phyloP scores from a whole-genome alignment of 805 yeast species.

The Kodamaea jinghongensis region DNA sequence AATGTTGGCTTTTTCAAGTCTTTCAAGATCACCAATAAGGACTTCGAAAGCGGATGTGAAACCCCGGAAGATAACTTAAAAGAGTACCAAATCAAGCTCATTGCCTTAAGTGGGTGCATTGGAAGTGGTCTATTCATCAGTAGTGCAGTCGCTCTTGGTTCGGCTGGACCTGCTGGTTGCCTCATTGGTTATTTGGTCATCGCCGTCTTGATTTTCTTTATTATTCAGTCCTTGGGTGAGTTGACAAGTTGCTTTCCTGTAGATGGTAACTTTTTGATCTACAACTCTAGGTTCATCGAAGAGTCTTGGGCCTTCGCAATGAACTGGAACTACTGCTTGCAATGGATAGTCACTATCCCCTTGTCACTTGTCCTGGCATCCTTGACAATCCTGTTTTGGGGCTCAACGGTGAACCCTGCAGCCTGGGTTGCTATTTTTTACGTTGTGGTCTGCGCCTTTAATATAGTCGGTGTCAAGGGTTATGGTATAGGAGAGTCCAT shows the following conservation, averaged over 20 bases:
- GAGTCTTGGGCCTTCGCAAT: constrained; percentile 21
- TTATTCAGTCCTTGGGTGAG: constrained; percentile 33
- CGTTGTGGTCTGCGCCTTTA: constrained; percentile 22
- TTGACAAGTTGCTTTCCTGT: constrained; percentile 34
- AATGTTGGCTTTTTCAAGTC: constrained; percentile 2
- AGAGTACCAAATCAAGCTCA: constrained; percentile 14
- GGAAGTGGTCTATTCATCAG: constrained; percentile 25
- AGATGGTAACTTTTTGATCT: constrained; percentile 29
- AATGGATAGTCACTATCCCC: constrained; percentile 32
- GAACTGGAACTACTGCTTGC: constrained; percentile 22
- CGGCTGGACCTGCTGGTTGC: constrained; percentile 18
- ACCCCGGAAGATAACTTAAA: constrained; percentile 14
- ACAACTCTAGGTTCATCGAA: constrained; percentile 22
- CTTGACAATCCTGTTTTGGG: constrained; percentile 35
- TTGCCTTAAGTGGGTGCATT: constrained; percentile 19
- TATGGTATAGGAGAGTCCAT: constrained; percentile 39
- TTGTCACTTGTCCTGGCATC: constrained; percentile 31
- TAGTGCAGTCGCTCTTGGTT: constrained; percentile 20
- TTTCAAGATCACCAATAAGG: constrained; percentile 8
- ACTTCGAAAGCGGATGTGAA: not conserved
- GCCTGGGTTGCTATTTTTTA: constrained; percentile 40
- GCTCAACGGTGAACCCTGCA: constrained; percentile 29
- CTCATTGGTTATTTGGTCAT: constrained; percentile 19
- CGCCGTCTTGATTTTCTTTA: constrained; percentile 23
- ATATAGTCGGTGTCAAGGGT: constrained; percentile 28